These are phyloP conservation scores for Dendrocalamus sinicus DNA, from an alignment of 176 grass and related monocot species.

Conservation along the genomic window DNA sequence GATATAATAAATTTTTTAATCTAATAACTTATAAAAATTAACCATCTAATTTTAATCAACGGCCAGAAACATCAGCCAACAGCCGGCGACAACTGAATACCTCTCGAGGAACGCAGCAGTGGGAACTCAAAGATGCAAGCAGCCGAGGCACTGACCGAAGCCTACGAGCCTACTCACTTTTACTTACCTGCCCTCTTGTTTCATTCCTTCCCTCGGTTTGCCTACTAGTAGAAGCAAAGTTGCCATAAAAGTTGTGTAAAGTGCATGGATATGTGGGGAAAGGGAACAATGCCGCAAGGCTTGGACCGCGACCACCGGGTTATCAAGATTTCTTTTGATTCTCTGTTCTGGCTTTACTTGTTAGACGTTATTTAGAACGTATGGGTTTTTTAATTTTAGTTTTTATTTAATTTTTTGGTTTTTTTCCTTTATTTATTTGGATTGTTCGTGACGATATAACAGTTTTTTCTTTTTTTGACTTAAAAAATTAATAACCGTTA, in stretches of 20 bases:
- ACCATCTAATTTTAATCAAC: too few relatives aligned
- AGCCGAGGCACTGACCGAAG: slow-evolving; percentile 19
- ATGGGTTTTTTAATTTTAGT: too few relatives aligned
- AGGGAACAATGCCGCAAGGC: neutral
- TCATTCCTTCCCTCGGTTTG: slow-evolving; percentile 38
- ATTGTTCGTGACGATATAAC: too few relatives aligned
- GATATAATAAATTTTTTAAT: too few relatives aligned
- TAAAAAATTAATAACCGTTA: too few relatives aligned
- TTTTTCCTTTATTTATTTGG: too few relatives aligned
- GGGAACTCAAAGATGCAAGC: slow-evolving; percentile 39
- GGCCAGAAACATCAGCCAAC: too few relatives aligned
- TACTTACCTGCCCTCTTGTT: neutral
- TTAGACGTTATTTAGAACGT: too few relatives aligned
- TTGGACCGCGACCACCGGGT: neutral
- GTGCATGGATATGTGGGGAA: neutral
- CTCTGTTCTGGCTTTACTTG: too few relatives aligned
- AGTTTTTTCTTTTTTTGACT: too few relatives aligned
- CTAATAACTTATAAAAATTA: too few relatives aligned
- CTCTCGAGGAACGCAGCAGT: slow-evolving; percentile 36
- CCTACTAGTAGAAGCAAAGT: slow-evolving; percentile 56
- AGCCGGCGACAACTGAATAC: neutral
- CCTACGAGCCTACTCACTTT: slow-evolving; percentile 21
- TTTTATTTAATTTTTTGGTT: too few relatives aligned
- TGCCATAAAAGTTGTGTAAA: slow-evolving; percentile 44
- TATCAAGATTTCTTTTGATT: neutral